These are phyloP conservation scores for Hippophae tibetana DNA, from an alignment of 306 rosid genomes.

Conservation along the genomic window DNA sequence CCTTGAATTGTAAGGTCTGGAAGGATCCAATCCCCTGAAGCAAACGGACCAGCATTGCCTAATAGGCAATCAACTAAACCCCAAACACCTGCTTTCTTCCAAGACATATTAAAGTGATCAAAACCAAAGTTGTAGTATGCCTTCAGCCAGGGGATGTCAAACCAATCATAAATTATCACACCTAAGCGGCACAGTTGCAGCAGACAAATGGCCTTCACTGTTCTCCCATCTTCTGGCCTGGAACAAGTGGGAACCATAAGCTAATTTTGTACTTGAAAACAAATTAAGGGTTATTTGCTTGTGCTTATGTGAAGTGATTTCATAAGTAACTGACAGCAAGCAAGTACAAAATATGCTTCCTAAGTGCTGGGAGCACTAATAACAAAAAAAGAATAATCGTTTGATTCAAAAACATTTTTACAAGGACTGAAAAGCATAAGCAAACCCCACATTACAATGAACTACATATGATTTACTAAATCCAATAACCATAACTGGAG, in stretches of 20 bases:
- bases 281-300: neutral
- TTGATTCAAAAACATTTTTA: too few species aligned
- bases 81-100: conserved; percentile 71
- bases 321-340: neutral
- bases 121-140: conserved; percentile 87
- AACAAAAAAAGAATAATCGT: too few species aligned
- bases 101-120: conserved; percentile 77
- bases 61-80: conserved; percentile 69
- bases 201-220: conserved; percentile 67
- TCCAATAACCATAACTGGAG: neutral
- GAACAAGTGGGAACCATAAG: conserved; percentile 17
- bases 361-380: too few species aligned
- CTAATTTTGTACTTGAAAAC: conserved; percentile 16
- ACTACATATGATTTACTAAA: neutral
- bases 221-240: conserved; percentile 86
- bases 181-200: conserved; percentile 82
- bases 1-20: conserved; percentile 98
- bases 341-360: too few species aligned
- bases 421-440: too few species aligned
- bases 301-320: too few species aligned
- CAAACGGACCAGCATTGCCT: conserved; percentile 81
- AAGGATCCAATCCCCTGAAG: conserved; percentile 94
- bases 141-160: conserved; percentile 77
- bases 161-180: conserved; percentile 83
- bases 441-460: neutral